Evolutionary conservation across 257 asterid genomes (phyloP).

Genomic region (Hygrophila difformis): DNA sequence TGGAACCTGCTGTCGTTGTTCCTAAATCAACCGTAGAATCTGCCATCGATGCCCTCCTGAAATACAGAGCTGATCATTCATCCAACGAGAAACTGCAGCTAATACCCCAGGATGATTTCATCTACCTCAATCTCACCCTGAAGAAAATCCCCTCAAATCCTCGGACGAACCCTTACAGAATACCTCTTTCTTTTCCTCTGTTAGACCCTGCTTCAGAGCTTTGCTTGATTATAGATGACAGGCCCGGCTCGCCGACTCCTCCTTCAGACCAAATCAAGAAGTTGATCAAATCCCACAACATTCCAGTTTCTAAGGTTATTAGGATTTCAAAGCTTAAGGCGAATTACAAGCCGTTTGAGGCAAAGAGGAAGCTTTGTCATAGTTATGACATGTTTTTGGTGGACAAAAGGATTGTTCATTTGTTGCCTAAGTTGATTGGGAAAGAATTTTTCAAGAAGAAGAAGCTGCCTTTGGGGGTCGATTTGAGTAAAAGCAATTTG

Average conservation of each 20-base stretch:
- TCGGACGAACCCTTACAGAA: slow-evolving; percentile 57
- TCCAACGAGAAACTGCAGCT: slow-evolving; percentile 47
- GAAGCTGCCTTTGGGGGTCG: slow-evolving; percentile 84
- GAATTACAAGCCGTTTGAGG: slow-evolving; percentile 70
- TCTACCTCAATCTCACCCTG: slow-evolving; percentile 71
- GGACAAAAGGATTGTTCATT: slow-evolving; percentile 68
- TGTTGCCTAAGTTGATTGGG: slow-evolving; percentile 80
- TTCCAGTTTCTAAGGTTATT: slow-evolving; percentile 52
- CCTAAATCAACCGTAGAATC: slow-evolving; percentile 17
- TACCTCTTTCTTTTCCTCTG: slow-evolving; percentile 51
- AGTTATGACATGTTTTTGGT: slow-evolving; percentile 67
- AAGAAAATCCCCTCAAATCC: slow-evolving; percentile 60
- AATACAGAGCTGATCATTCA: slow-evolving; percentile 44
- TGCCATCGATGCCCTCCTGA: slow-evolving; percentile 54
- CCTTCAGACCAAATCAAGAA: slow-evolving; percentile 52
- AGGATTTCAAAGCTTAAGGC: slow-evolving; percentile 63
- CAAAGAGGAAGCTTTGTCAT: slow-evolving; percentile 67
- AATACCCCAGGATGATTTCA: slow-evolving; percentile 59
- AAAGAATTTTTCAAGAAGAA: slow-evolving; percentile 69
- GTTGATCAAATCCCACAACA: slow-evolving; percentile 40
- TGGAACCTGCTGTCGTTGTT: slow-evolving; percentile 18
- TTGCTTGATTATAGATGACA: slow-evolving; percentile 69
- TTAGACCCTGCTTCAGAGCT: slow-evolving; percentile 34
- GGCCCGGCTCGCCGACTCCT: slow-evolving; percentile 43
- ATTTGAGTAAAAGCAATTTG: slow-evolving; percentile 54